Percentiles rank a stretch among this genome's conserved stretches.
Evolutionary conservation across 768 basidiomycete genomes (phyloP).

Genomic region (Leccinum olivaceopallidum): DNA sequence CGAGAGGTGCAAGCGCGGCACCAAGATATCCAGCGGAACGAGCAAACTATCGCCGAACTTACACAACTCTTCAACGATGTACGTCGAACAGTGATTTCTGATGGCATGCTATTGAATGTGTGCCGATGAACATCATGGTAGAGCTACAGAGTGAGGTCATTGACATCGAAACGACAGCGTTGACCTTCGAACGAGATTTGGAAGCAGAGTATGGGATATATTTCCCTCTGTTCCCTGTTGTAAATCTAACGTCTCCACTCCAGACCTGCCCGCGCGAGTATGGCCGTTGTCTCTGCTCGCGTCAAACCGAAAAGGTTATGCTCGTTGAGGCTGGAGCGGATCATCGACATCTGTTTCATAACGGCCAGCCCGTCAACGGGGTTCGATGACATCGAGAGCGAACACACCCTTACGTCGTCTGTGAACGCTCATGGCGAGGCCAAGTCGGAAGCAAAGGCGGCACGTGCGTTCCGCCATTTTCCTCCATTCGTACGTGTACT

Average conservation of each 20-base stretch:
- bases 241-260: no score
- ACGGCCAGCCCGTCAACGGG: constrained; percentile 34
- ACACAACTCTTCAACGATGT: constrained; percentile 97
- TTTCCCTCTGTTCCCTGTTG: no score
- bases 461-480: constrained; percentile 76
- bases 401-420: constrained; percentile 60
- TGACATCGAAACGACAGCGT: constrained; percentile 73
- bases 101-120: constrained; percentile 4
- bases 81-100: constrained; percentile 24
- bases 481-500: constrained; percentile 72
- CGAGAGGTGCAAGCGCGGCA: constrained; percentile 95
- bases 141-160: constrained; percentile 93
- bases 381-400: constrained; percentile 57
- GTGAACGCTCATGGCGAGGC: constrained; percentile 13
- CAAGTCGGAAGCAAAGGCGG: constrained; percentile 37
- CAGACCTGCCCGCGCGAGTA: no score
- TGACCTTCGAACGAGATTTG: constrained; percentile 74
- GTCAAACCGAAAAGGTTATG: constrained; percentile 45
- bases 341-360: constrained; percentile 86
- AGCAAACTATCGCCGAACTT: constrained; percentile 90
- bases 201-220: constrained; percentile 70
- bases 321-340: constrained; percentile 73
- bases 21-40: constrained; percentile 93
- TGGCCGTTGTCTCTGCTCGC: no score
- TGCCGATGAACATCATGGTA: constrained; percentile 89